A percentile compares a stretch with the other conserved stretches of the same genome.
Evolutionary conservation across 805 yeast species (phyloP).

Genomic region (Sporopachydermia quercuum): DNA sequence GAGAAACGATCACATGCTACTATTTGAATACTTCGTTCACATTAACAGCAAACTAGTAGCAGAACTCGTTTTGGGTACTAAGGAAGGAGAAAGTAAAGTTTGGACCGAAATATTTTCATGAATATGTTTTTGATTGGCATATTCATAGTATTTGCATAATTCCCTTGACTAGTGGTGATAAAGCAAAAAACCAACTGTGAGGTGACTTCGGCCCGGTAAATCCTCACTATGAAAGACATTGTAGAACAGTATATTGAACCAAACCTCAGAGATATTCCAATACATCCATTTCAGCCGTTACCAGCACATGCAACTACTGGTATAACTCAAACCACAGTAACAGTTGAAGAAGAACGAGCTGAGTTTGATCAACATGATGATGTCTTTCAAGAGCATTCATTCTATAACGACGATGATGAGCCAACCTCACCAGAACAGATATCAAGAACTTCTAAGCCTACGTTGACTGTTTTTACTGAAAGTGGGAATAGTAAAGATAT

Average conservation of each 20-base stretch:
- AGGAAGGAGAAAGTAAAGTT: no score
- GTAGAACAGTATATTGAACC: not conserved
- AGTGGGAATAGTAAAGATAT: slow-evolving; percentile 4
- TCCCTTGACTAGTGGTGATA: no score
- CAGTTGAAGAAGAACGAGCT: not conserved
- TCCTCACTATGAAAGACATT: not conserved
- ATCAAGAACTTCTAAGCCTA: not conserved
- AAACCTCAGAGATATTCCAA: not conserved
- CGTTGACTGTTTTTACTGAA: not conserved
- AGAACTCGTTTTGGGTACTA: no score
- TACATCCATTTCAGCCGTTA: not conserved
- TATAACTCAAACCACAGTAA: not conserved
- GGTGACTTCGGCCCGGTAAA: no score
- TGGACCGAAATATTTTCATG: no score
- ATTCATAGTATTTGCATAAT: no score
- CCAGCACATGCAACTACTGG: not conserved
- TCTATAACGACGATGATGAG: not conserved
- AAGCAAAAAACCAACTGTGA: no score
- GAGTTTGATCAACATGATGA: not conserved
- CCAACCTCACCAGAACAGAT: not conserved
- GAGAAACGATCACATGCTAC: no score
- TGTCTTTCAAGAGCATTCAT: not conserved
- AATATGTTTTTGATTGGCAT: no score
- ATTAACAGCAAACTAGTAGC: no score
- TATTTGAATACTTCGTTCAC: no score